A percentile compares a stretch with the other conserved stretches of the same genome.
phyloP scores from a whole-genome alignment of 371 early-diverging fungal species.

The Hamiltosporidium tvaerminnensis region DNA sequence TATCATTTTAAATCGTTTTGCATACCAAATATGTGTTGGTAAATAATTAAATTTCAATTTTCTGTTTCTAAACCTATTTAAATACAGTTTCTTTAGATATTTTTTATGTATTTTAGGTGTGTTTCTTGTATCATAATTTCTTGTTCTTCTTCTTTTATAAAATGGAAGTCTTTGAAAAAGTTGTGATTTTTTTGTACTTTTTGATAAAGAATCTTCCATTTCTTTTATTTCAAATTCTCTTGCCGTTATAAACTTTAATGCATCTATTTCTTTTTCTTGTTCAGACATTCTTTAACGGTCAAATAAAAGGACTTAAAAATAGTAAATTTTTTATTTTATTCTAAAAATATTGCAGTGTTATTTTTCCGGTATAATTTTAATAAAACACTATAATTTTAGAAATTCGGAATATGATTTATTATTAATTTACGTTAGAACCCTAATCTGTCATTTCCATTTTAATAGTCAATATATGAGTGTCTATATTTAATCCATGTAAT shows the following conservation, averaged over 20 bases:
- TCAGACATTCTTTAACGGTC: too few species aligned
- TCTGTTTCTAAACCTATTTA: constrained; percentile 5
- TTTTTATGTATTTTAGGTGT: not conserved
- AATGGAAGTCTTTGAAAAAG: constrained; percentile 39
- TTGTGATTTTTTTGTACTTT: constrained; percentile 27
- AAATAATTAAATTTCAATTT: constrained; percentile 22
- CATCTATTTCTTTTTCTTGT: constrained; percentile 22
- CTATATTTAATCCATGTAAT: too few species aligned
- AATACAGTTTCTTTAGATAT: not conserved
- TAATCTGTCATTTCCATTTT: too few species aligned
- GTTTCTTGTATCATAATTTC: constrained; percentile 17
- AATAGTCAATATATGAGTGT: too few species aligned
- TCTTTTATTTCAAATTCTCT: constrained; percentile 32
- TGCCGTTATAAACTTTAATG: constrained; percentile 30
- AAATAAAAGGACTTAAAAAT: too few species aligned
- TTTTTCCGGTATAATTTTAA: too few species aligned
- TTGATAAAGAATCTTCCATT: constrained; percentile 28
- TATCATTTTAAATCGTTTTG: constrained; percentile 46
- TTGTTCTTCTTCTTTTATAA: constrained; percentile 37
- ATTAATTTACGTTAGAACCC: too few species aligned
- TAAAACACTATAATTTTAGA: too few species aligned
- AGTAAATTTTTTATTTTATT: too few species aligned
- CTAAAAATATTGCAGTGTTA: too few species aligned
- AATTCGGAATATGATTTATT: too few species aligned
- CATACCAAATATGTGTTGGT: constrained; percentile 38